Evolutionary conservation across 805 yeast genomes (phyloP), one percentile per base, ranked within the genome.

Genomic region (Candida vaughaniae): DNA sequence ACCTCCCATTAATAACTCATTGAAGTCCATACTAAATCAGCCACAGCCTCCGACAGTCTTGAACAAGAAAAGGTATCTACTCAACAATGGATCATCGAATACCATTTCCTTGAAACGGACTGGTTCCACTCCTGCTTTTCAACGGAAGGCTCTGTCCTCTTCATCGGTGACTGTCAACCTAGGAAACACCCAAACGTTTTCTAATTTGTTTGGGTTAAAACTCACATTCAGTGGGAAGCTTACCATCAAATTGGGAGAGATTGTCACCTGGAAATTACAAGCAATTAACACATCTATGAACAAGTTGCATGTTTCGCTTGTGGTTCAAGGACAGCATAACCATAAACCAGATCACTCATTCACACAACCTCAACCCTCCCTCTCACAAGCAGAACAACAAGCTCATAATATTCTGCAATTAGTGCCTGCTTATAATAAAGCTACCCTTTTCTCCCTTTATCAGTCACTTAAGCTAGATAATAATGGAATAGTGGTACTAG

Each of bases 191-290:
- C 33, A 18, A 18, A 15, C 18, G 11, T 15, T 32, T 2, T 12
- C 41, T 3, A 29, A 38, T 22, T 48, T 68, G 14, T 46, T 53
- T 6, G 64, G 64, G 2, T 42, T 62, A 11, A 64, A 66, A 11
- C 63, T 84, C 10, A 73, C 82, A 3, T 77, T 85, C 39, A 64
- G 73, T 4, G 93, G 95, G 0, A 75, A 77, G 8, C 73, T 82
- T 5, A 66, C 71, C 27, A 78, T 82, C 4, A 64, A 68, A 46
- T 57, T 82, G 7, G 91, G 93, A 2, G 72, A 76, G 27, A 64
- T 69, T 2, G 77, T 76, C 52, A 71, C 66, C 36, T 80, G 90
- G 85, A 71, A 71, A 32, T 66, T 85, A 10, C 84, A 79, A 47
- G 78, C 83, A 1, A 71, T 82, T 35, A 85, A 85, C 61, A 71